phyloP scores from a whole-genome alignment of 805 yeast genomes.

The Zygotorulaspora florentina region DNA sequence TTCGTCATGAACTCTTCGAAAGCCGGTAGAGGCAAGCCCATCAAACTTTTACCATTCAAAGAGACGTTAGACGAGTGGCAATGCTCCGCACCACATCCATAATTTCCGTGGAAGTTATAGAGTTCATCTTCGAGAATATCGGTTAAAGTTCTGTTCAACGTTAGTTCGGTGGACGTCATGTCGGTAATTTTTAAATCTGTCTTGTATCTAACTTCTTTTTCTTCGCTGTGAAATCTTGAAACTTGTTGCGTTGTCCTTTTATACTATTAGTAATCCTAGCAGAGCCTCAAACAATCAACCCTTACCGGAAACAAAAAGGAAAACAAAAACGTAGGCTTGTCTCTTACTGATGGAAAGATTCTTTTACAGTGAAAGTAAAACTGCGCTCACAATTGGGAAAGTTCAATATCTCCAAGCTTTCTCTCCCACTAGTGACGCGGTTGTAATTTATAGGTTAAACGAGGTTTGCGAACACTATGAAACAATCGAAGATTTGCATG shows the following conservation, averaged over 20 bases:
- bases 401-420: neutral
- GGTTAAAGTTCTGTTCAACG: conserved; percentile 30
- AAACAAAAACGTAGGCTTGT: neutral
- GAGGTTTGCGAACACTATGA: no score
- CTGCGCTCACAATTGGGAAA: no score
- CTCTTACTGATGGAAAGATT: neutral
- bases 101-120: conserved; percentile 18
- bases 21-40: conserved; percentile 11
- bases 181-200: neutral
- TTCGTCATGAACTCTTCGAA: conserved; percentile 9
- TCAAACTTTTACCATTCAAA: conserved; percentile 6
- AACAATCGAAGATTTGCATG: neutral
- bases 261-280: conserved; percentile 7
- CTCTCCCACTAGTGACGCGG: neutral
- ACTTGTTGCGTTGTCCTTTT: conserved; percentile 1
- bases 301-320: neutral
- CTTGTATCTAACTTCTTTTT: neutral
- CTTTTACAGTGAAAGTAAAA: no score
- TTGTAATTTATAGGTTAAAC: neutral
- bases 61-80: conserved; percentile 6
- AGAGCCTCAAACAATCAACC: conserved; percentile 1
- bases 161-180: conserved; percentile 18
- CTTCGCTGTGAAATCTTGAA: neutral
- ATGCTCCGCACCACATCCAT: conserved; percentile 5
- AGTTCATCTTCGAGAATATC: conserved; percentile 35